A percentile compares a stretch with the other conserved stretches of the same genome.
Conservation (phyloP, 352 stramenopile species). For the Blastocystis sp. region DNA sequence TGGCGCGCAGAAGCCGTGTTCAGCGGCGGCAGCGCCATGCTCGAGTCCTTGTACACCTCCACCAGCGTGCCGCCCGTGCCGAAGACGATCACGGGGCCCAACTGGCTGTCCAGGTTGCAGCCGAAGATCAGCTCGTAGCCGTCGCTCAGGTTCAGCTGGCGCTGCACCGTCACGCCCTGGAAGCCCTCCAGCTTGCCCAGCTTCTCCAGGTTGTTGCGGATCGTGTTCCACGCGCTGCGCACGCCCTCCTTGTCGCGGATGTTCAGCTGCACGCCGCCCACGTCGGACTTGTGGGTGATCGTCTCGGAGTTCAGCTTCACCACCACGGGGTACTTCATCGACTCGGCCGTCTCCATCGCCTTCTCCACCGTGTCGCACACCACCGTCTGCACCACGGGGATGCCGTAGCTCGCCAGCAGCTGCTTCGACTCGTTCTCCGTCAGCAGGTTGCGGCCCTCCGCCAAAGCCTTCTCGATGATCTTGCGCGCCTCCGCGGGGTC, state of each 20-base stretch:
- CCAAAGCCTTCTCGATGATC: no score
- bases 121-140: background rate
- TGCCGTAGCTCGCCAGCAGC: slow-evolving; percentile 57
- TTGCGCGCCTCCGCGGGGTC: background rate
- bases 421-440: slow-evolving; percentile 64
- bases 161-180: slow-evolving; percentile 69
- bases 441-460: no score
- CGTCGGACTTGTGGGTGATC: slow-evolving; percentile 68
- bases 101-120: slow-evolving; percentile 53
- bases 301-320: slow-evolving; percentile 68
- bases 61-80: slow-evolving; percentile 68
- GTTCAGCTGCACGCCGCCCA: slow-evolving; percentile 62
- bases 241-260: slow-evolving; percentile 46
- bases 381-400: slow-evolving; percentile 58
- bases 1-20: slow-evolving; percentile 56
- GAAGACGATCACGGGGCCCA: slow-evolving; percentile 70
- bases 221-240: slow-evolving; percentile 49
- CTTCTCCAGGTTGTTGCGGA: slow-evolving; percentile 66
- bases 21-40: slow-evolving; percentile 63
- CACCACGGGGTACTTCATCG: slow-evolving; percentile 64
- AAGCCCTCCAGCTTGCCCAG: background rate
- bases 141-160: slow-evolving; percentile 61
- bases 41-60: slow-evolving; percentile 69
- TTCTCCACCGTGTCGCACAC: slow-evolving; percentile 63
- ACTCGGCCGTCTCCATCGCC: slow-evolving; percentile 26